Evolutionary conservation across 768 basidiomycete genomes (phyloP).

Genomic region (Boletus rubescentipes): DNA sequence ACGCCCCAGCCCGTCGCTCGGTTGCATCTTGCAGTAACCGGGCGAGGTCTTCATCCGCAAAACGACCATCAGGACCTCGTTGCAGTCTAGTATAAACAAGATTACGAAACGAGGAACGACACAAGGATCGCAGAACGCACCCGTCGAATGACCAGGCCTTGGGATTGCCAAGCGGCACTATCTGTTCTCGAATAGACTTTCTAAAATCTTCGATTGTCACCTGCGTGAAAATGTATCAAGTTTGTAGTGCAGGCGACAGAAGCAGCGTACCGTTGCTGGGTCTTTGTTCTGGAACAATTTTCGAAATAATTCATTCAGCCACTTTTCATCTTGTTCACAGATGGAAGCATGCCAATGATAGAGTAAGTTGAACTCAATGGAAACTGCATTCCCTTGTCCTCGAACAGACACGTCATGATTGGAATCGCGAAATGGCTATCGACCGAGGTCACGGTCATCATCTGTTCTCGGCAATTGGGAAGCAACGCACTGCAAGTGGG

Average conservation of each 20-base stretch:
- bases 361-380: slow-evolving; percentile 69
- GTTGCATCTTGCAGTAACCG: slow-evolving; percentile 62
- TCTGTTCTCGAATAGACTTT: slow-evolving; percentile 10
- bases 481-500: slow-evolving; percentile 51
- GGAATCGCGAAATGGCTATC: slow-evolving; percentile 49
- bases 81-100: slow-evolving; percentile 39
- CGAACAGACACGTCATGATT: slow-evolving; percentile 55
- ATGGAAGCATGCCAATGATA: slow-evolving; percentile 67
- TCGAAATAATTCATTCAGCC: slow-evolving; percentile 51
- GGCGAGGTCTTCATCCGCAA: slow-evolving; percentile 64
- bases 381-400: slow-evolving; percentile 74
- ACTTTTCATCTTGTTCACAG: slow-evolving; percentile 51
- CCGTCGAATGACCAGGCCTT: slow-evolving; percentile 55
- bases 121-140: slow-evolving; percentile 27
- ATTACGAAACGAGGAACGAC: neutral
- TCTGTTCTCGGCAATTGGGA: neutral
- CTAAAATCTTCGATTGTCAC: slow-evolving; percentile 22
- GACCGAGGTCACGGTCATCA: neutral
- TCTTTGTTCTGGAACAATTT: slow-evolving; percentile 42
- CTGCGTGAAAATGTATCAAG: slow-evolving; percentile 6
- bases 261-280: slow-evolving; percentile 36
- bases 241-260: neutral
- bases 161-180: slow-evolving; percentile 19
- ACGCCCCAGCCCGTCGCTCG: slow-evolving; percentile 57
- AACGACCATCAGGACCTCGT: slow-evolving; percentile 53